These are phyloP conservation scores for Gaeumannomyces sp. DNA, from an alignment of 2,329 filamentous ascomycete species.

Conservation along the genomic window DNA sequence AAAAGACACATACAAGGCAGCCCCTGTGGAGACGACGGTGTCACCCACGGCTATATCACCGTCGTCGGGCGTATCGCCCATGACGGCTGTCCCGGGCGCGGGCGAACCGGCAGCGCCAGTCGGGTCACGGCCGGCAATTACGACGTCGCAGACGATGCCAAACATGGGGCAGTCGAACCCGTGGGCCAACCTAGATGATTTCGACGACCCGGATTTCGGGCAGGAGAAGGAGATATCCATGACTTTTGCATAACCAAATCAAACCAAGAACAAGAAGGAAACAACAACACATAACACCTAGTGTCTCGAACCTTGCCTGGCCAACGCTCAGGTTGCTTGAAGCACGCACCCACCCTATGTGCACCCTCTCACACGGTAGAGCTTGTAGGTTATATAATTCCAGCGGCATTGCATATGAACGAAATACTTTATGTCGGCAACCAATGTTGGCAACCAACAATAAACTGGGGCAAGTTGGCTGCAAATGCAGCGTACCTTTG, in stretches of 20 bases:
- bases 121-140: slow-evolving; percentile 32
- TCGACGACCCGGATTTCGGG: slow-evolving; percentile 62
- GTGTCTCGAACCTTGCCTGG: neutral
- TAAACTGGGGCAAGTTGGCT: too few relatives aligned
- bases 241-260: slow-evolving; percentile 61
- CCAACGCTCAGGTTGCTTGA: neutral
- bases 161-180: slow-evolving; percentile 50
- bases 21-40: slow-evolving; percentile 14
- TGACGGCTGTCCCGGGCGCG: neutral
- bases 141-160: slow-evolving; percentile 42
- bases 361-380: too few relatives aligned
- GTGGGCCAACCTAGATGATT: slow-evolving; percentile 60
- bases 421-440: too few relatives aligned
- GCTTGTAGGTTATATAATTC: too few relatives aligned
- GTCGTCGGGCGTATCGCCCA: neutral
- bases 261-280: neutral
- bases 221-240: slow-evolving; percentile 71
- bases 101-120: neutral
- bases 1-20: slow-evolving; percentile 23
- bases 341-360: too few relatives aligned
- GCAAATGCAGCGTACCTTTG: too few relatives aligned
- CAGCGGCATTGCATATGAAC: too few relatives aligned
- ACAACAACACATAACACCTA: neutral
- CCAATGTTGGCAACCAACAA: too few relatives aligned
- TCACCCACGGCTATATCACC: slow-evolving; percentile 16